These are phyloP conservation scores for Rehmannia glutinosa DNA, from an alignment of 257 asterid species.

Conservation along the genomic window DNA sequence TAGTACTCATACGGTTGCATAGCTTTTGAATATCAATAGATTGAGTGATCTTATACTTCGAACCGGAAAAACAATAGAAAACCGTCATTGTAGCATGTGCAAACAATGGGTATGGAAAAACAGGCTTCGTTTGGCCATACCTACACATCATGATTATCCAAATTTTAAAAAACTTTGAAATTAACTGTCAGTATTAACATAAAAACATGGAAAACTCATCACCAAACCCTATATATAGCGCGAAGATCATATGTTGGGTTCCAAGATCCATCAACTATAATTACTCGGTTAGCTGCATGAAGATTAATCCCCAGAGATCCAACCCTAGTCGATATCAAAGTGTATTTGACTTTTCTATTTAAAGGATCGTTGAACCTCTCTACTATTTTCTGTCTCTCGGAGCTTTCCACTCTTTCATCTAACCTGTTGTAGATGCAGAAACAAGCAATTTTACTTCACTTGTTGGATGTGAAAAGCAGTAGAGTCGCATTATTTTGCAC, in stretches of 20 bases:
- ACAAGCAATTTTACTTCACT: constrained; percentile 7
- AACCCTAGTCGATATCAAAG: constrained; percentile 88
- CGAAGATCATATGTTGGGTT: constrained; percentile 96
- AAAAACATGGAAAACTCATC: constrained; percentile 44
- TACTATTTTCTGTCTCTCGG: constrained; percentile 84
- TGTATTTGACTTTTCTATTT: constrained; percentile 80
- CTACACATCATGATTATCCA: constrained; percentile 32
- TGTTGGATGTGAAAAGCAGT: not conserved
- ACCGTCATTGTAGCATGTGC: constrained; percentile 98
- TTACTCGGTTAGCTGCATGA: constrained; percentile 94
- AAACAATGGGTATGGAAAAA: constrained; percentile 86
- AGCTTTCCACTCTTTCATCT: constrained; percentile 86
- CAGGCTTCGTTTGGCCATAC: constrained; percentile 98
- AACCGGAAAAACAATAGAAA: too few relatives aligned
- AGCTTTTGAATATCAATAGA: too few relatives aligned
- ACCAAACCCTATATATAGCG: constrained; percentile 95
- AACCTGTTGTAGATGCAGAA: constrained; percentile 50
- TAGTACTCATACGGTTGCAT: too few relatives aligned
- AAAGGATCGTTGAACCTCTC: constrained; percentile 86
- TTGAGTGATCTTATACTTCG: too few relatives aligned
- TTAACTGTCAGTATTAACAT: not conserved
- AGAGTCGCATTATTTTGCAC: too few relatives aligned
- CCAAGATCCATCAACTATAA: constrained; percentile 99
- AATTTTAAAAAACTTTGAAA: constrained; percentile 8
- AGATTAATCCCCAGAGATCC: constrained; percentile 96